Conservation (phyloP, 441 rosid genomes). For the Jatropha podagrica region DNA sequence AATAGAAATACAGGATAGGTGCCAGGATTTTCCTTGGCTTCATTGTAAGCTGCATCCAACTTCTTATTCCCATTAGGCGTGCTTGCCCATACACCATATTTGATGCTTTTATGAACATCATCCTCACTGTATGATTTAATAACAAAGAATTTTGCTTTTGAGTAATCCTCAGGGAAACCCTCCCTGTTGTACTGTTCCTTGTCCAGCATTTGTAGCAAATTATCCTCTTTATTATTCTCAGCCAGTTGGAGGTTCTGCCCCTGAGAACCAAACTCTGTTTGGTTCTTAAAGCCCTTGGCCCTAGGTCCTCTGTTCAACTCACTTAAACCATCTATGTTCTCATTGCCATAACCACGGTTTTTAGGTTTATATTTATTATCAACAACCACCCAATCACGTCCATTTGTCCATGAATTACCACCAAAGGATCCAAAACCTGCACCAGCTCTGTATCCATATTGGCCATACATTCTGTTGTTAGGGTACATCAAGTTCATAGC, state of each 20-base stretch:
- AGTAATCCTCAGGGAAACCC: conserved; percentile 70
- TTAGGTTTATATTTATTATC: conserved; percentile 63
- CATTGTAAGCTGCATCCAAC: conserved; percentile 72
- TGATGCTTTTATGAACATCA: conserved; percentile 95
- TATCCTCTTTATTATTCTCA: conserved; percentile 42
- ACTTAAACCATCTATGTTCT: conserved; percentile 69
- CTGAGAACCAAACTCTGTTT: conserved; percentile 38
- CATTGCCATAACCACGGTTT: conserved; percentile 63
- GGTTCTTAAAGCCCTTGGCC: conserved; percentile 67
- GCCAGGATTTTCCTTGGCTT: conserved; percentile 52
- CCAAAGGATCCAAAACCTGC: conserved; percentile 57
- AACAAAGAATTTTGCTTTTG: conserved; percentile 76
- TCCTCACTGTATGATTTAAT: conserved; percentile 97
- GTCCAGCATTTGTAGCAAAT: conserved; percentile 41
- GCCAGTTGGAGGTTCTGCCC: conserved; percentile 37
- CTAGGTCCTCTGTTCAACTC: conserved; percentile 96
- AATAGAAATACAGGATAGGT: conserved; percentile 81
- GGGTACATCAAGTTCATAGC: conserved; percentile 61
- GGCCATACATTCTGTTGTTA: conserved; percentile 58
- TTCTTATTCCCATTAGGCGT: conserved; percentile 90
- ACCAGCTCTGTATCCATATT: conserved; percentile 66
- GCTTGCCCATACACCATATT: conserved; percentile 94
- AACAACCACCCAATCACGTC: conserved; percentile 63
- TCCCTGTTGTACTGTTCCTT: conserved; percentile 58
- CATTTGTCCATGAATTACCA: conserved; percentile 59